Evolutionary conservation across 2,329 filamentous ascomycete genomes (phyloP), one percentile per base, ranked within the genome.

Genomic region (Fusarium sp.): DNA sequence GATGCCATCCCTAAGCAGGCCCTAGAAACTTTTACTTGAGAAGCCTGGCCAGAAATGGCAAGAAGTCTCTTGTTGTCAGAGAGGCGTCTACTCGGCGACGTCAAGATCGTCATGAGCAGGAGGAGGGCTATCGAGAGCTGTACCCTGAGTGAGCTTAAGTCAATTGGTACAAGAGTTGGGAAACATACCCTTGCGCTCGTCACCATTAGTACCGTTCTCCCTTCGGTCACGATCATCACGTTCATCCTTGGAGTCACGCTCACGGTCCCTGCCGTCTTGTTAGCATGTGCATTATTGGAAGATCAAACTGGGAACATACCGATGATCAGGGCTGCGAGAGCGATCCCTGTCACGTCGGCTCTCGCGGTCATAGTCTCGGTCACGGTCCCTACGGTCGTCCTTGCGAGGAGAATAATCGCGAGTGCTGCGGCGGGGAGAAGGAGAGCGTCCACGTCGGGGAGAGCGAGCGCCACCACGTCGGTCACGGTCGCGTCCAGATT

Each of bases 41-140:
- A 68, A 69, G 57, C 50, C 50, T 54, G 57, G 63, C 62, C 55
- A 59, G 52, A 60, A 53, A 71, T 35, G 58, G 59, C 53, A 62
- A 66, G 49, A 54, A 55, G 33, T 49, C 50, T 56, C 54, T 41
- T 62, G 44, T 36, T 62, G 39, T 18, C 22, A 53, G 31, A 22
- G 44, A 62, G 50, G 54, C 55, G 63, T 68, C 78, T 86, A 91
- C 85, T 98, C 96, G 79, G 95, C 95, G 80, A 96, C 95, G 82
- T 99, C 96, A 80, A 98, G 89, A 80, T 99, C 96, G 82, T 99
- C 96, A 79, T 97, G 94, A 77, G 91, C 92, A 72, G 93, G 91
- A 71, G 93, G 90, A 75, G 94, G 92, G 77, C 93, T 94, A 75
- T 97, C 94, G 78, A 92, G 85, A 80, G 89, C 86, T 86, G 68